Conservation (phyloP, 208 protist species). For the Leishmania martiniquensis region DNA sequence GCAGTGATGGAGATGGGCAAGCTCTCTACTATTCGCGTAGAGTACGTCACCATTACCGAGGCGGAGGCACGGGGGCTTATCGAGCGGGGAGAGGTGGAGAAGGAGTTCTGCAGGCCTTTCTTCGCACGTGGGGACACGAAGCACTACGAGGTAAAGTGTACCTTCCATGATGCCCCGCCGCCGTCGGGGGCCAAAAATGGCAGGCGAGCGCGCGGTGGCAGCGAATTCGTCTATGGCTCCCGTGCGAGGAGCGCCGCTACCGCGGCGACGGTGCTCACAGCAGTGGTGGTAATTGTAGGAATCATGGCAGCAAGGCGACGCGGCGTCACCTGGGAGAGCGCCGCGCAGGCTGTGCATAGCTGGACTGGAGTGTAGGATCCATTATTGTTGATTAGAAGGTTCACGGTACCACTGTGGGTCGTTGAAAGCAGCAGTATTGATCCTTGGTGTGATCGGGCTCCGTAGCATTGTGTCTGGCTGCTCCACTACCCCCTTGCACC, state of each 20-base stretch:
- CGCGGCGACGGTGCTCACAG: neutral
- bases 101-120: slow-evolving; percentile 44
- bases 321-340: slow-evolving; percentile 1
- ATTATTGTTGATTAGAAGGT: neutral
- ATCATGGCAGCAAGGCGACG: neutral
- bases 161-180: slow-evolving; percentile 9
- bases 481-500: neutral
- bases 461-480: neutral
- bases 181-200: slow-evolving; percentile 9
- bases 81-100: slow-evolving; percentile 25
- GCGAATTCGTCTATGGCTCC: neutral
- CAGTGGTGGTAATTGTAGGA: neutral
- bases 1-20: slow-evolving; percentile 35
- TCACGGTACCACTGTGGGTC: neutral
- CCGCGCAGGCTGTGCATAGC: slow-evolving; percentile 2
- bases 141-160: slow-evolving; percentile 43
- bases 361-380: neutral
- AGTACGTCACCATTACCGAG: slow-evolving; percentile 43
- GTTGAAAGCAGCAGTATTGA: neutral
- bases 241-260: neutral
- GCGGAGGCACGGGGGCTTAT: slow-evolving; percentile 33
- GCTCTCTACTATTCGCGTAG: slow-evolving; percentile 53
- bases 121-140: slow-evolving; percentile 32
- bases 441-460: neutral
- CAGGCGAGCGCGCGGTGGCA: neutral